Evolutionary conservation across 1,284 basidiomycete genomes (phyloP).

Genomic region (Phlebopus sp.): DNA sequence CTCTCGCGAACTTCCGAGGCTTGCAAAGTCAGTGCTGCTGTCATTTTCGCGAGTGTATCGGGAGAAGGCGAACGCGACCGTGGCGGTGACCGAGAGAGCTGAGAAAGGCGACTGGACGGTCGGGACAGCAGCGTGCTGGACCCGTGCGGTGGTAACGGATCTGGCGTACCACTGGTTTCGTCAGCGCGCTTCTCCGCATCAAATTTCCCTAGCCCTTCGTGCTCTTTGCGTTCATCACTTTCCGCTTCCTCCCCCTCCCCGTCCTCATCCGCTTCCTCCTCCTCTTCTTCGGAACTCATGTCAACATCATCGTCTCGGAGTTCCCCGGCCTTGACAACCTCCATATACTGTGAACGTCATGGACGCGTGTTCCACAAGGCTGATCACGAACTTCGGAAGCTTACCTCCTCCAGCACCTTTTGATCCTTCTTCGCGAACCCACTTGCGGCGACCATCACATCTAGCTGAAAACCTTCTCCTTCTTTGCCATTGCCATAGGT

Average conservation of each 20-base stretch:
- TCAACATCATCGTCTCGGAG: slow-evolving; percentile 35
- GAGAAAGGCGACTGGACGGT: slow-evolving; percentile 26
- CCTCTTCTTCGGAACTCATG: slow-evolving; percentile 28
- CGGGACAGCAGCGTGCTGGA: slow-evolving; percentile 28
- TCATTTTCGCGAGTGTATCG: slow-evolving; percentile 34
- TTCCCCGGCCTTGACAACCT: slow-evolving; percentile 51
- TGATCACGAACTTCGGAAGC: slow-evolving; percentile 20
- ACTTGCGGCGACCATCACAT: slow-evolving; percentile 89
- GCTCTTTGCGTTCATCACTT: slow-evolving; percentile 20
- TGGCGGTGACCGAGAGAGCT: slow-evolving; percentile 45
- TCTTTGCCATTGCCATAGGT: slow-evolving; percentile 44
- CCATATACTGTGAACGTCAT: slow-evolving; percentile 54
- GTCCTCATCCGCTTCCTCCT: slow-evolving; percentile 34
- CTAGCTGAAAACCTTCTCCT: slow-evolving; percentile 65
- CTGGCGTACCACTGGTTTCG: not conserved
- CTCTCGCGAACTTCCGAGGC: slow-evolving; percentile 47
- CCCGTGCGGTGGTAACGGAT: slow-evolving; percentile 14
- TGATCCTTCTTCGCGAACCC: slow-evolving; percentile 86
- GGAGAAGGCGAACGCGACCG: slow-evolving; percentile 44
- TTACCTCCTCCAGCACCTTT: slow-evolving; percentile 79
- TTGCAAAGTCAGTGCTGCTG: slow-evolving; percentile 29
- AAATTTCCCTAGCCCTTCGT: slow-evolving; percentile 18
- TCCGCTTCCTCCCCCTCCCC: slow-evolving; percentile 34
- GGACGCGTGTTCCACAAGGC: slow-evolving; percentile 15
- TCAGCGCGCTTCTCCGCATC: slow-evolving; percentile 5